These are phyloP conservation scores for Serendipita indica DNA, from an alignment of 768 basidiomycete species.

Conservation along the genomic window DNA sequence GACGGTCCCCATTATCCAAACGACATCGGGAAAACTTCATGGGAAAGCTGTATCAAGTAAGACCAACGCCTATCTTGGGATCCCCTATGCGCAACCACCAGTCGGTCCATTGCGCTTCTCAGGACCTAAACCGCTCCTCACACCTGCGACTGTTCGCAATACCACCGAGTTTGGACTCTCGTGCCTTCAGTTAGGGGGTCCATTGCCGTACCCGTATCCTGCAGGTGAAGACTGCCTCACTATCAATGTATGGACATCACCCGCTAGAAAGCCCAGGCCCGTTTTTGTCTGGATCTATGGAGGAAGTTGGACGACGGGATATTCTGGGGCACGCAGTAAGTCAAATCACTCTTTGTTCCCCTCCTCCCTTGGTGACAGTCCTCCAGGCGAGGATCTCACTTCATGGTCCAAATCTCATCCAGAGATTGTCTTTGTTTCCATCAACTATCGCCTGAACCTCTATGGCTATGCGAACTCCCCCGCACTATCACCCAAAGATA, in stretches of 20 bases:
- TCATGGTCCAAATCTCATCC: slow-evolving; percentile 18
- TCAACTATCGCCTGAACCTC: slow-evolving; percentile 60
- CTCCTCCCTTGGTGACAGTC: too few species aligned
- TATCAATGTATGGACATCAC: not conserved
- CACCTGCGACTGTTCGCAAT: slow-evolving; percentile 20
- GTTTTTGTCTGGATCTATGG: too few species aligned
- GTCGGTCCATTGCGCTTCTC: slow-evolving; percentile 42
- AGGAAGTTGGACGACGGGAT: too few species aligned
- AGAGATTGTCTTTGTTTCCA: slow-evolving; percentile 18
- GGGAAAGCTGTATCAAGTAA: not conserved
- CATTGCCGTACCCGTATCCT: not conserved
- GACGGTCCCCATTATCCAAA: not conserved
- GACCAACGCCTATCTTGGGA: slow-evolving; percentile 38
- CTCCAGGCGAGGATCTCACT: slow-evolving; percentile 16
- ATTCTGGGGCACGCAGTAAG: too few species aligned
- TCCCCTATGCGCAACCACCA: slow-evolving; percentile 46
- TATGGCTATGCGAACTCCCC: slow-evolving; percentile 59
- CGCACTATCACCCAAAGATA: slow-evolving; percentile 53
- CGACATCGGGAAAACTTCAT: not conserved
- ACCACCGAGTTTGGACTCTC: slow-evolving; percentile 40
- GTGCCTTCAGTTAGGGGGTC: slow-evolving; percentile 34
- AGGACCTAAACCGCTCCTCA: slow-evolving; percentile 32
- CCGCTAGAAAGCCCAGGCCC: too few species aligned
- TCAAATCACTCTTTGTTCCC: too few species aligned
- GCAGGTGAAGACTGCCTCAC: not conserved